Evolutionary conservation across 1,284 basidiomycete genomes (phyloP).

Genomic region (Boletus chippewaensis): DNA sequence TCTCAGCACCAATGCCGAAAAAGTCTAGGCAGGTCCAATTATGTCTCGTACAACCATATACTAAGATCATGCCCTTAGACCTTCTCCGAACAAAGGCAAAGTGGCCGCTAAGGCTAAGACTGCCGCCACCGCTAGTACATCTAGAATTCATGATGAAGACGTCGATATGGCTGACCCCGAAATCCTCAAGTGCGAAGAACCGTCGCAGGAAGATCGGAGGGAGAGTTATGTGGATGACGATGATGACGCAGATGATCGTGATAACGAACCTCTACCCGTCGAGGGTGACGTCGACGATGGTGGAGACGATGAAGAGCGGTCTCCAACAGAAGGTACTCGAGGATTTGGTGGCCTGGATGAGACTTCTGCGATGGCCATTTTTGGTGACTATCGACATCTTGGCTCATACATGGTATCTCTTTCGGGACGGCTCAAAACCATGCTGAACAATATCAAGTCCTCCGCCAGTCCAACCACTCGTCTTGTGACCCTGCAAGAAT

Average conservation of each 20-base stretch:
- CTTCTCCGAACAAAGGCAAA: slow-evolving; percentile 56
- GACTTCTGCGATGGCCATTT: slow-evolving; percentile 72
- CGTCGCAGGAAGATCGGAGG: slow-evolving; percentile 44
- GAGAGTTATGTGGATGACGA: slow-evolving; percentile 39
- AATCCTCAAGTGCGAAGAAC: slow-evolving; percentile 47
- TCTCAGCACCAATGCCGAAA: slow-evolving; percentile 58
- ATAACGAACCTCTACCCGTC: slow-evolving; percentile 37
- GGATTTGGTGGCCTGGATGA: slow-evolving; percentile 64
- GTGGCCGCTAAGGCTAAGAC: slow-evolving; percentile 53
- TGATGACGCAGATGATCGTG: slow-evolving; percentile 43
- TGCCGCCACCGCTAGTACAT: slow-evolving; percentile 51
- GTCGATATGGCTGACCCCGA: slow-evolving; percentile 69
- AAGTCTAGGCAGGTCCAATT: slow-evolving; percentile 50
- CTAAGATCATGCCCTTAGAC: slow-evolving; percentile 31
- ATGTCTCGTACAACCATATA: slow-evolving; percentile 11
- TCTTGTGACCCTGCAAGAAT: slow-evolving; percentile 87
- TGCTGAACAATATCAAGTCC: slow-evolving; percentile 84
- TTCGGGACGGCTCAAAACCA: slow-evolving; percentile 80
- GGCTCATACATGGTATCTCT: slow-evolving; percentile 88
- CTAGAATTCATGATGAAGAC: slow-evolving; percentile 60
- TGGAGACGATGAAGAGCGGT: slow-evolving; percentile 36
- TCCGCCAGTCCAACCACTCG: slow-evolving; percentile 76
- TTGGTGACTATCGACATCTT: slow-evolving; percentile 78
- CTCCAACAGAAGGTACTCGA: slow-evolving; percentile 31
- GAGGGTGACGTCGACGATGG: slow-evolving; percentile 37